Evolutionary conservation across 2,329 filamentous ascomycete genomes (phyloP).

Genomic region (Aspergillus intermedius): DNA sequence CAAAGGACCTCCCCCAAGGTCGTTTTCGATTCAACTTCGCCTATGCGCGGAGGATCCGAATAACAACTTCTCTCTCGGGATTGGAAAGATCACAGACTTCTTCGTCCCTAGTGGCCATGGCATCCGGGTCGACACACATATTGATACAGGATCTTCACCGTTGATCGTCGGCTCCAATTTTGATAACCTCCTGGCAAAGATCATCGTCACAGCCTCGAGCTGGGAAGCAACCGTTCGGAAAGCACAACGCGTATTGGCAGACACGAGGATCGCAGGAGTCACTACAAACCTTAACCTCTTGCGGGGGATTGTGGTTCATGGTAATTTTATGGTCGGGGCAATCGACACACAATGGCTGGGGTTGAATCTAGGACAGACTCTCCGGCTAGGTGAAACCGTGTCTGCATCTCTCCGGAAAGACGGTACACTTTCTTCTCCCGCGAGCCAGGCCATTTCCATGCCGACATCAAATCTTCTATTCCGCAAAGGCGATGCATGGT

Average conservation of each 20-base stretch:
- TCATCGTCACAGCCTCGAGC: slow-evolving; percentile 50
- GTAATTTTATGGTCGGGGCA: slow-evolving; percentile 42
- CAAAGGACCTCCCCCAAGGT: slow-evolving; percentile 30
- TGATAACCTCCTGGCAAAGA: slow-evolving; percentile 54
- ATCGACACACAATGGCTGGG: slow-evolving; percentile 57
- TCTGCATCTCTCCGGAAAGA: slow-evolving; percentile 12
- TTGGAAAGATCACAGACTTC: slow-evolving; percentile 53
- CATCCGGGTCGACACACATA: slow-evolving; percentile 51
- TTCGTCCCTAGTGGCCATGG: slow-evolving; percentile 53
- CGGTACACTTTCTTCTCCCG: not conserved
- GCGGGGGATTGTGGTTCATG: slow-evolving; percentile 46
- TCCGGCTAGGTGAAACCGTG: slow-evolving; percentile 28
- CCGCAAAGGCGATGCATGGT: slow-evolving; percentile 55
- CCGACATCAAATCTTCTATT: slow-evolving; percentile 42
- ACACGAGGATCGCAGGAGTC: slow-evolving; percentile 51
- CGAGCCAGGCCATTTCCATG: slow-evolving; percentile 12
- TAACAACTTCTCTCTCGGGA: slow-evolving; percentile 50
- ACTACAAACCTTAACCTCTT: slow-evolving; percentile 54
- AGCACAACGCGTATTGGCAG: slow-evolving; percentile 49
- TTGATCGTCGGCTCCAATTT: slow-evolving; percentile 49
- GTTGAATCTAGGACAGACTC: slow-evolving; percentile 37
- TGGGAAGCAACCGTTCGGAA: slow-evolving; percentile 51
- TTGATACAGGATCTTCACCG: slow-evolving; percentile 36
- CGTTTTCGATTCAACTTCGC: slow-evolving; percentile 49
- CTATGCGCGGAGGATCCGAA: slow-evolving; percentile 52